A percentile compares a stretch with the other conserved stretches of the same genome.
These are phyloP conservation scores for Trichophaea hybrida DNA, from an alignment of 2,329 filamentous ascomycete species.

Conservation along the genomic window DNA sequence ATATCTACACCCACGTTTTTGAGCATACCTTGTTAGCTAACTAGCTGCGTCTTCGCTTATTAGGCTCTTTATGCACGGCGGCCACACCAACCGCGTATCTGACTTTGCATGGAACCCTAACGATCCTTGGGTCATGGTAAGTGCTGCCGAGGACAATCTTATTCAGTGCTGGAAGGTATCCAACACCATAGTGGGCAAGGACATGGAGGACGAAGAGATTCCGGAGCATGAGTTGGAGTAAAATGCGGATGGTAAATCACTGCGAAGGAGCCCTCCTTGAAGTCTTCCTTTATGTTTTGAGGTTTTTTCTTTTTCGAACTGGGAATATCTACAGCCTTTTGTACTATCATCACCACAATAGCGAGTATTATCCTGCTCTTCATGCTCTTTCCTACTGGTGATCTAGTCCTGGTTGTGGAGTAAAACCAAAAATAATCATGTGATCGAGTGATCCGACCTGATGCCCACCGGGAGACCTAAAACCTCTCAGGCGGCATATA, in stretches of 20 bases:
- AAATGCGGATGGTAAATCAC: too few species aligned
- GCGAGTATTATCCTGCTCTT: too few species aligned
- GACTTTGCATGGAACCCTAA: conserved; percentile 98
- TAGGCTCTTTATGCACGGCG: conserved; percentile 94
- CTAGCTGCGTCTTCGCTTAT: neutral
- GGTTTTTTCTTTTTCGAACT: neutral
- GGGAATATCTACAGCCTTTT: neutral
- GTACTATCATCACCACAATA: neutral
- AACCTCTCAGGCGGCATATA: too few species aligned
- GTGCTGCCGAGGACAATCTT: conserved; percentile 89
- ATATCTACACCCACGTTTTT: neutral
- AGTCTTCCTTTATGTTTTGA: neutral
- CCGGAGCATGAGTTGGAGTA: conserved; percentile 59
- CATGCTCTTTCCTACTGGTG: too few species aligned
- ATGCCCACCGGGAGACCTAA: too few species aligned
- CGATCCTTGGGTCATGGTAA: conserved; percentile 92
- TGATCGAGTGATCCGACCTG: too few species aligned
- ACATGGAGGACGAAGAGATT: conserved; percentile 59
- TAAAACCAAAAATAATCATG: too few species aligned
- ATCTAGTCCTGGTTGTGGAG: too few species aligned
- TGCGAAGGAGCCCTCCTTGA: too few species aligned
- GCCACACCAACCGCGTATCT: conserved; percentile 89
- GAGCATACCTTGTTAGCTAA: neutral
- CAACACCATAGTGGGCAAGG: conserved; percentile 64
- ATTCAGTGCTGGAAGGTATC: conserved; percentile 89